Evolutionary conservation across 129 eudicot genomes (phyloP).

Genomic region (Flaveria sonorensis): DNA sequence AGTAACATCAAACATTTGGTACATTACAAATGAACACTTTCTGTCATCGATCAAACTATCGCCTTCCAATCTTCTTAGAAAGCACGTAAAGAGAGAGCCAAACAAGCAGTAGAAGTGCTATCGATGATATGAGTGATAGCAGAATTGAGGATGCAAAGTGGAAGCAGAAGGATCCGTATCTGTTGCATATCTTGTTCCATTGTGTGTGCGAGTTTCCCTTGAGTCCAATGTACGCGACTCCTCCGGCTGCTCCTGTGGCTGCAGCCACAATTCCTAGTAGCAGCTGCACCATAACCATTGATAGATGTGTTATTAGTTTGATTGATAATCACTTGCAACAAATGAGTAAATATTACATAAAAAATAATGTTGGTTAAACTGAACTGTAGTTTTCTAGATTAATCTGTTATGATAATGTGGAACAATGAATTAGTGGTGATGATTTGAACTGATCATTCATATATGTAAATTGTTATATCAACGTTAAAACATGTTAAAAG

Average conservation of each 20-base stretch:
- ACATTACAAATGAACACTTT: not conserved
- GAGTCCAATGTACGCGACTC: constrained; percentile 67
- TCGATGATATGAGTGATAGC: constrained; percentile 49
- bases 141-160: constrained; percentile 51
- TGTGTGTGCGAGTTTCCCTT: constrained; percentile 61
- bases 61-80: constrained; percentile 47
- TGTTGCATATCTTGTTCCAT: constrained; percentile 60
- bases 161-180: constrained; percentile 49
- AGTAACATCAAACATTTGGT: not conserved
- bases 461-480: not conserved
- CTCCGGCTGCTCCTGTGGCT: constrained; percentile 76
- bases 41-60: not conserved
- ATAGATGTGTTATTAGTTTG: not conserved
- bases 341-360: not conserved
- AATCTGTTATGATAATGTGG: not conserved
- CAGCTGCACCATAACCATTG: constrained; percentile 44
- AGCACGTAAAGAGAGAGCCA: constrained; percentile 52
- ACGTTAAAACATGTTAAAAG: not conserved
- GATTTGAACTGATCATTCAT: not conserved
- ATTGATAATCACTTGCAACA: not conserved
- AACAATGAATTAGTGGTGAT: not conserved
- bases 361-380: not conserved
- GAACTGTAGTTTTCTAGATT: too few species aligned
- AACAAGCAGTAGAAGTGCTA: constrained; percentile 58
- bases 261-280: constrained; percentile 74